Evolutionary conservation across 1,284 basidiomycete species (phyloP).

Genomic region (Trametes polyzona): DNA sequence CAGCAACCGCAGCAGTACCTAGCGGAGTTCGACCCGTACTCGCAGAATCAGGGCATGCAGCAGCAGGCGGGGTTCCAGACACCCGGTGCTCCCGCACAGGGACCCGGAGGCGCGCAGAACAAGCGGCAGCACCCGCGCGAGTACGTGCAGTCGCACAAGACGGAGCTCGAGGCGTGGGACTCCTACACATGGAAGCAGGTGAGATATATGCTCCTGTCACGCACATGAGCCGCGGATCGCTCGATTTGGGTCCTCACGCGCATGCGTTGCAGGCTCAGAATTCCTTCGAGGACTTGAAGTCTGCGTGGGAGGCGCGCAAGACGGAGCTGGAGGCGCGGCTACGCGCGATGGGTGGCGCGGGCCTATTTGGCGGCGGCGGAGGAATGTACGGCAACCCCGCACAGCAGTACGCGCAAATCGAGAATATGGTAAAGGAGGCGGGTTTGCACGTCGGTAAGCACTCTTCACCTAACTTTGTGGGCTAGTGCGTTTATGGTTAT

Average conservation of each 20-base stretch:
- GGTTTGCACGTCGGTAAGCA: constrained; percentile 37
- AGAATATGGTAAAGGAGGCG: constrained; percentile 40
- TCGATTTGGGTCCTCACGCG: neutral
- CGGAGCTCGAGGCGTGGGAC: constrained; percentile 44
- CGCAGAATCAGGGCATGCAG: constrained; percentile 13
- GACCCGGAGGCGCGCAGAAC: constrained; percentile 6
- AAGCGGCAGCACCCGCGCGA: constrained; percentile 39
- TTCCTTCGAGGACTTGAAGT: constrained; percentile 39
- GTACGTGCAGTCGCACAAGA: constrained; percentile 41
- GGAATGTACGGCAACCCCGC: constrained; percentile 34
- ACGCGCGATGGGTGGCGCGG: constrained; percentile 34
- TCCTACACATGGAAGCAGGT: constrained; percentile 43
- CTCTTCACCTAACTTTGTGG: neutral
- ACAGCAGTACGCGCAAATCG: constrained; percentile 38
- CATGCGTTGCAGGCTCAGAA: constrained; percentile 32
- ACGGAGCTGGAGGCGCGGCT: constrained; percentile 36
- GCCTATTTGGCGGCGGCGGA: constrained; percentile 36
- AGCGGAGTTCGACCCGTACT: constrained; percentile 42
- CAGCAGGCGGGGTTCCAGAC: neutral
- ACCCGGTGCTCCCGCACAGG: neutral
- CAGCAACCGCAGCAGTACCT: constrained; percentile 34
- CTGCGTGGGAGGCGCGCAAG: constrained; percentile 39
- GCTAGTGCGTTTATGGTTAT: neutral
- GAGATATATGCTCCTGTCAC: neutral
- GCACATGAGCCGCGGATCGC: neutral